Evolutionary conservation across 2,329 filamentous ascomycete species (phyloP), one percentile per base, ranked within the genome.

Genomic region (Talaromyces verruculosus): DNA sequence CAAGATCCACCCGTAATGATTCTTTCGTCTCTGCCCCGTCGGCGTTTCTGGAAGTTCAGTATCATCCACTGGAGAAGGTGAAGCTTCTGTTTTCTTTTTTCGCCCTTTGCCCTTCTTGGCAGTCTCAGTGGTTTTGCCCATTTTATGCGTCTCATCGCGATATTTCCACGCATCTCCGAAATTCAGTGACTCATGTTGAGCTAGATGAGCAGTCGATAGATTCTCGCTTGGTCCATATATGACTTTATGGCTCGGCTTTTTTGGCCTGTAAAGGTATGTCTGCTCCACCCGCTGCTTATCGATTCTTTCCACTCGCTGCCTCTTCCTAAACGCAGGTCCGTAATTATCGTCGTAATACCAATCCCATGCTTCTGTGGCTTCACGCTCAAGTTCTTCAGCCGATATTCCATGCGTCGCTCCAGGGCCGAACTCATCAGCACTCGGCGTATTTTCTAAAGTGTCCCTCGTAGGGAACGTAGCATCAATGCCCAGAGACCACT

Each of bases 261-360:
- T 71, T 4, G 71, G 59, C n/a, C 63, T 68, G 13, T 77, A 74
- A 55, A 87, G 68, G 68, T 85, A 86, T 1, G 64, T 64, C n/a
- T 69, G 67, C 17, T 71, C 69, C 1, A 76, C 81, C 55, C 81
- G 74, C 11, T 76, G 71, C 39, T 74, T 71, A 10, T 69, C 72
- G 7, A 87, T 68, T 1, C 47, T 64, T 28, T 69, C 72, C 4
- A 76, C 69, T 3, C 69, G 71, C 67, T 87, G 85, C 17, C 73
- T 76, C 59, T 72, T 71, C 6, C 72, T 70, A 65, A 87, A 85
- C 1, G 61, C 68, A 13, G 75, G 72, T 49, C 77, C 77, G 30
- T 81, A 78, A 25, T 76, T 76, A 28, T 74, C 68, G 10, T 78
- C 71, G 61, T 80, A 78, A 70, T 85, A 88, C 86, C 86, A 88